Evolutionary conservation across 2,329 filamentous ascomycete genomes (phyloP).

Genomic region (Didymella lethalis): DNA sequence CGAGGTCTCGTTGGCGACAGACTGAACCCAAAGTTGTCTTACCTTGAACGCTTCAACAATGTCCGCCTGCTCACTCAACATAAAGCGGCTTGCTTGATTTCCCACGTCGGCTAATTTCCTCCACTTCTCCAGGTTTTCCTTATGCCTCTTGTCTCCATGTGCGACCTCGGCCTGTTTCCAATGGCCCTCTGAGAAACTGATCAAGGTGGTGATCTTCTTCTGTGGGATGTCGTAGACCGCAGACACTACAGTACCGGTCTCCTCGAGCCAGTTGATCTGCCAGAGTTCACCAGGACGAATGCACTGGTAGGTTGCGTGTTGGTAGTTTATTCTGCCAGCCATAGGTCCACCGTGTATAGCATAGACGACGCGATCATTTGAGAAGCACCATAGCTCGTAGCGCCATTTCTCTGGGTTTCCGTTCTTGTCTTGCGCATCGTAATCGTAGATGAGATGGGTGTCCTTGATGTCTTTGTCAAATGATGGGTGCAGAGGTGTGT

Average conservation of each 20-base stretch:
- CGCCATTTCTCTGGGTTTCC: constrained; percentile 66
- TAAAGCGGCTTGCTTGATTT: constrained; percentile 58
- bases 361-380: constrained; percentile 62
- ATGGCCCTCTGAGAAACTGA: constrained; percentile 64
- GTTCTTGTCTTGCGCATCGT: constrained; percentile 57
- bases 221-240: constrained; percentile 64
- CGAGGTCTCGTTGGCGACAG: background rate
- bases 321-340: constrained; percentile 58
- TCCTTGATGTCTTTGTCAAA: constrained; percentile 63
- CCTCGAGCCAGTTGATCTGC: constrained; percentile 69
- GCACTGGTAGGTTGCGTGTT: constrained; percentile 65
- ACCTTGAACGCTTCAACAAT: constrained; percentile 60
- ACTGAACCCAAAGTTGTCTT: background rate
- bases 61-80: constrained; percentile 64
- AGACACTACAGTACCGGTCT: constrained; percentile 65
- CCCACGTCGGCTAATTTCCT: constrained; percentile 59
- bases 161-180: constrained; percentile 62
- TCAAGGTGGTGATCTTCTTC: constrained; percentile 60
- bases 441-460: constrained; percentile 66
- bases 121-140: constrained; percentile 62
- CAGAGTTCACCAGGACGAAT: constrained; percentile 65
- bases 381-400: constrained; percentile 69
- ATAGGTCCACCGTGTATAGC: constrained; percentile 68
- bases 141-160: constrained; percentile 64
- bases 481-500: constrained; percentile 38